Base-by-base conservation (phyloP, 1,284 basidiomycete species). In the Puccinia triticina region DNA sequence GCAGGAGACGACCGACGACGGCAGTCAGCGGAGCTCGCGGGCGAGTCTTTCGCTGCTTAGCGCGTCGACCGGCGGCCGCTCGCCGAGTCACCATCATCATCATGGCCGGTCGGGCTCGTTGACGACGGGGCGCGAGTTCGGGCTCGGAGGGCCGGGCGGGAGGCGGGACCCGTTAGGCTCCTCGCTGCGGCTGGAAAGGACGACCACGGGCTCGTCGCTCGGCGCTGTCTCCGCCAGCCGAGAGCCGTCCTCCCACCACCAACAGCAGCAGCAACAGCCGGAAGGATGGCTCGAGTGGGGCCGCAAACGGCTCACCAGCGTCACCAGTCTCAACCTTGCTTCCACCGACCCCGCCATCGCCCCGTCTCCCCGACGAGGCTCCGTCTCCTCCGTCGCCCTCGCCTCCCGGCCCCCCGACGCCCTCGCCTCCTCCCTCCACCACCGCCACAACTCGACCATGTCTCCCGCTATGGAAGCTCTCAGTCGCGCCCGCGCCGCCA, bases 221-320 rank as follows among this genome's bases (percentile, higher is more conserved):
- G 61, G 73, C n/a, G n/a, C 32, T 16, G 37, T 29, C 11, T 75
- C 73, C 21, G 59, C 73, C 4, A 57, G n/a, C 40, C 73, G 37
- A 18, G 76, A 67, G 46, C 61, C 46, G 40, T 14, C 50, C 16
- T 50, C 46, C 10, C 72, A 74, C 34, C 29, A 74, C 29, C 18
- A 4, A 0, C 43, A 55, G 23, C 55, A 53, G 18, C 53, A 55
- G 23, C 55, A 53, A 14, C 53, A 71, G 46, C 32, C 50, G 4
- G 81, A 82, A 48, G 73, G 74, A 29, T 82, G 81, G 81, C 50
- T 82, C 5, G 81, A 82, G 53, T 82, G 81, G 81, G 81, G 81
- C 18, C 57, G 81, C 55, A 82, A 82, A 57, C 43, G 81, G 26
- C 57, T 82, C 50, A 82, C 81, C 29, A 82, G 81, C 69, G 81